These are phyloP conservation scores for Pyrenophora graminea DNA, from an alignment of 2,329 filamentous ascomycete species.

Conservation along the genomic window DNA sequence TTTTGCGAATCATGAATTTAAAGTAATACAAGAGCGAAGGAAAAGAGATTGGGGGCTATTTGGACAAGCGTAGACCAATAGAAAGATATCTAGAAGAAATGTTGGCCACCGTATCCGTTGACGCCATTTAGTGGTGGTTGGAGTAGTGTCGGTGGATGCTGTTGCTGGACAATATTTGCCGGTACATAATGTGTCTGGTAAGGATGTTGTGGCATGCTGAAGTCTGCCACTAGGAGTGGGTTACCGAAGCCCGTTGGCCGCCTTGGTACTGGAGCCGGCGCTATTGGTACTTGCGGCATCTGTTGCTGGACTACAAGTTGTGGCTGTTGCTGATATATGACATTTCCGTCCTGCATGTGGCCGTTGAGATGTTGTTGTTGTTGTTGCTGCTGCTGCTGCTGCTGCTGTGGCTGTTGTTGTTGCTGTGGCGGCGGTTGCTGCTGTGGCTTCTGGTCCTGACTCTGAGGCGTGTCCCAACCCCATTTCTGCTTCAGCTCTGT, in stretches of 20 bases:
- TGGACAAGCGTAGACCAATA: neutral
- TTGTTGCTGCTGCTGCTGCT: slow-evolving; percentile 24
- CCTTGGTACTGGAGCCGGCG: slow-evolving; percentile 25
- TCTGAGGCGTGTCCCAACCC: slow-evolving; percentile 64
- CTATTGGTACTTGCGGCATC: slow-evolving; percentile 20
- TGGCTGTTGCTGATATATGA: slow-evolving; percentile 19
- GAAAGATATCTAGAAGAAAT: slow-evolving; percentile 21
- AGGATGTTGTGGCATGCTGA: slow-evolving; percentile 76
- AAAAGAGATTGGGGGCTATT: neutral
- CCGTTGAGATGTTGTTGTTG: slow-evolving; percentile 23
- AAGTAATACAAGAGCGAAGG: slow-evolving; percentile 3
- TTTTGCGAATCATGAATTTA: neutral
- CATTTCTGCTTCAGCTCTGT: slow-evolving; percentile 74
- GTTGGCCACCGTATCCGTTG: slow-evolving; percentile 27
- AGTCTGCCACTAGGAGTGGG: slow-evolving; percentile 74
- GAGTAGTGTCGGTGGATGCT: slow-evolving; percentile 26
- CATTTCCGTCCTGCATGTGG: slow-evolving; percentile 20
- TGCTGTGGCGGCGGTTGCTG: slow-evolving; percentile 24
- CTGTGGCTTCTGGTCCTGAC: slow-evolving; percentile 48
- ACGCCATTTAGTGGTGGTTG: slow-evolving; percentile 26
- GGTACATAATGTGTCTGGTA: slow-evolving; percentile 82
- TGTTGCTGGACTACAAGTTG: slow-evolving; percentile 26
- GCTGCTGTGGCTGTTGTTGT: slow-evolving; percentile 26
- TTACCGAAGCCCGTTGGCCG: slow-evolving; percentile 64
- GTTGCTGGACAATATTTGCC: slow-evolving; percentile 58